A percentile compares a stretch with the other conserved stretches of the same genome.
phyloP scores from a whole-genome alignment of 192 early-diverging fungal genomes.

The Cladochytrium replicatum region DNA sequence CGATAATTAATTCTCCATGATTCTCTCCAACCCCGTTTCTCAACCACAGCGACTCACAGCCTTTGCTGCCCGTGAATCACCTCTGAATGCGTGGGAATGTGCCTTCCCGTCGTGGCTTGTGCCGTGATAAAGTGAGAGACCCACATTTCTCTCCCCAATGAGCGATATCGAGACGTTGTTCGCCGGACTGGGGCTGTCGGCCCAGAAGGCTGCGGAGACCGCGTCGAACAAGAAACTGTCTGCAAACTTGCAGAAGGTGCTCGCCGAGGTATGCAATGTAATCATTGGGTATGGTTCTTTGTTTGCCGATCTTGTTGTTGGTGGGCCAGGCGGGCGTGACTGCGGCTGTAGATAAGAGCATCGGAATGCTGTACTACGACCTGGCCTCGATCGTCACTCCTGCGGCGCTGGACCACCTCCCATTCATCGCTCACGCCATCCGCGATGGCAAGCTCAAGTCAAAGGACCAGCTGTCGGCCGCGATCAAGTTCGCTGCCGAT shows the following conservation, averaged over 20 bases:
- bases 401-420: slow-evolving; percentile 58
- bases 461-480: slow-evolving; percentile 88
- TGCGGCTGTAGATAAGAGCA: slow-evolving; percentile 13
- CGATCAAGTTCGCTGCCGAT: slow-evolving; percentile 77
- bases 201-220: slow-evolving; percentile 88
- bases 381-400: slow-evolving; percentile 82
- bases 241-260: slow-evolving; percentile 59
- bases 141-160: no score
- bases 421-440: slow-evolving; percentile 75
- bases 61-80: no score
- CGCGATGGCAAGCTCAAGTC: slow-evolving; percentile 48
- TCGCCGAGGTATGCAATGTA: slow-evolving; percentile 59
- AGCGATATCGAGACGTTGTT: slow-evolving; percentile 54
- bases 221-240: slow-evolving; percentile 94
- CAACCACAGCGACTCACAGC: no score
- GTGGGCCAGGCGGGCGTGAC: slow-evolving; percentile 5
- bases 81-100: no score
- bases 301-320: no score
- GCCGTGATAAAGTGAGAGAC: no score
- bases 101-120: no score
- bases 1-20: no score
- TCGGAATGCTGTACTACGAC: slow-evolving; percentile 71
- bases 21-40: no score
- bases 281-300: no score
- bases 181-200: slow-evolving; percentile 76